Base-by-base conservation (phyloP, 129 eudicot genomes). In the Solidago caesia region DNA sequence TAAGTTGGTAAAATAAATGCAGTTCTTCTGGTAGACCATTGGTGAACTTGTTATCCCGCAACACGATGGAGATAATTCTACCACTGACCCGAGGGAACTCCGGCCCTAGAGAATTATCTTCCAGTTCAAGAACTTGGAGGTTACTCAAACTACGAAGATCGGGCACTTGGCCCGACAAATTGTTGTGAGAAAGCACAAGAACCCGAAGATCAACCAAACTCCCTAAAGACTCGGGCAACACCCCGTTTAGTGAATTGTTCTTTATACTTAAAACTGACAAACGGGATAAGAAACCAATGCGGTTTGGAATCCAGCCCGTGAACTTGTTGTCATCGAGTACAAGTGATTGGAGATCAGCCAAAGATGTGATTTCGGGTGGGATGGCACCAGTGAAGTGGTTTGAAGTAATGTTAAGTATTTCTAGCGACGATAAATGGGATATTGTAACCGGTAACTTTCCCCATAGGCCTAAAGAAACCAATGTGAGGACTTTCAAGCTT, bases 401-500 rank as follows among this genome's bases (percentile, higher is more conserved):
- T 41, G 90, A 91, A 74, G 87, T 87, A 39, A 91, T 41, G 77
- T 95, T 86, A 9, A 95, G 86, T 74, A 88, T 88, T 79, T 95
- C 99, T 26, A 95, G 78, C 0, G 96, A 85, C 4, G 86, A 85
- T 48, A 91, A 64, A 5, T 74, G 78, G 29, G 80, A 72, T 70
- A 95, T 67, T 14, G 83, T 73, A 0, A 26, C 48, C 10, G 99
- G 97, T 78, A 95, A 55, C 2, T 72, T 57, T 29, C 99, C 99
- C 88, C 97, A 85, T 56, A 95, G 56, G 46, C 99, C 97, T n/a
- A 89, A 87, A 27, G 99, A 95, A 73, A 85, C 97, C 80, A 95
- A 69, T 52, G 80, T 85, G 75, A 95, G 94, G 75, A 95, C 99
- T 80, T 89, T 95, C 44, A 95, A 75, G 79, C 81, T 81, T 2